A percentile compares a stretch with the other conserved stretches of the same genome.
Conservation (phyloP, 495 filamentous ascomycete genomes). For the Cercophora sp. region DNA sequence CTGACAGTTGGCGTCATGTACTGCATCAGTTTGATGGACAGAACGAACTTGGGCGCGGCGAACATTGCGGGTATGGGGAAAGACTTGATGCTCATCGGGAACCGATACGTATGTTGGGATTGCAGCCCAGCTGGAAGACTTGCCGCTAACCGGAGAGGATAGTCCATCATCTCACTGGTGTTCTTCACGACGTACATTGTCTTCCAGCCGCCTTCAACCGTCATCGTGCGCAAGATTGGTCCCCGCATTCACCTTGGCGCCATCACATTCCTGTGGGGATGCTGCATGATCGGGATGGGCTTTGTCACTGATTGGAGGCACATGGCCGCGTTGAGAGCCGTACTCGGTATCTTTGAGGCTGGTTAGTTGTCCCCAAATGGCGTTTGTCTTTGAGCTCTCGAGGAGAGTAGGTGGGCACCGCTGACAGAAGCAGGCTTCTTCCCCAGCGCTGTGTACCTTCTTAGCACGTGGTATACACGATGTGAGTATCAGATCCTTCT, state of each 20-base stretch:
- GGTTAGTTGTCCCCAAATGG: too few relatives aligned
- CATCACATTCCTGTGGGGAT: slow-evolving; percentile 51
- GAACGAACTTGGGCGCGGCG: slow-evolving; percentile 63
- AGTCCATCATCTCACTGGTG: slow-evolving; percentile 57
- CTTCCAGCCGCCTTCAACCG: slow-evolving; percentile 57
- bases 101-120: slow-evolving; percentile 31
- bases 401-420: too few relatives aligned
- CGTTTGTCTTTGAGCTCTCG: too few relatives aligned
- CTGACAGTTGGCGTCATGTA: slow-evolving; percentile 62
- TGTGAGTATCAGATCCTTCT: too few relatives aligned
- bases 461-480: slow-evolving; percentile 62
- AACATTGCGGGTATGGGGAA: slow-evolving; percentile 57
- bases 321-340: slow-evolving; percentile 51
- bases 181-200: slow-evolving; percentile 66
- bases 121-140: too few relatives aligned
- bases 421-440: slow-evolving; percentile 52
- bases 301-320: slow-evolving; percentile 49
- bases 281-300: slow-evolving; percentile 58
- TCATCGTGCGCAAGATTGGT: slow-evolving; percentile 57
- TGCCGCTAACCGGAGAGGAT: neutral
- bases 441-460: slow-evolving; percentile 58
- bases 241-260: slow-evolving; percentile 51
- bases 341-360: slow-evolving; percentile 63
- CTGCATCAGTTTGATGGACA: slow-evolving; percentile 63
- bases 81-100: slow-evolving; percentile 46